phyloP scores from a whole-genome alignment of 1,284 basidiomycete genomes.

The Malassezia furfur region DNA sequence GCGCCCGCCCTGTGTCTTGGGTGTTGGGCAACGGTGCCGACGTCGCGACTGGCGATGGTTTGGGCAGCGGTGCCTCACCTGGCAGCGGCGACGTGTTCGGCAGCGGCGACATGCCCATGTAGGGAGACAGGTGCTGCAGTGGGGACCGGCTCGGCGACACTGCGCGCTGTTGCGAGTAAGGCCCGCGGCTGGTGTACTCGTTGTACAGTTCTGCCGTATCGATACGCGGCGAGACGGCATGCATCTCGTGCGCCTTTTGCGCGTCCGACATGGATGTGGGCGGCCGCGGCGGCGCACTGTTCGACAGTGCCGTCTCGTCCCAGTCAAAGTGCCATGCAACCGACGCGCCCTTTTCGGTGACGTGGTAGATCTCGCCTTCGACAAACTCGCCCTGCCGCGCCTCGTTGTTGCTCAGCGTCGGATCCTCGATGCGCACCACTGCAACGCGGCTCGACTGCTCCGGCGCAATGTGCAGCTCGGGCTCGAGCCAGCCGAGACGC shows the following conservation, averaged over 20 bases:
- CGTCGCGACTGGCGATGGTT: background rate
- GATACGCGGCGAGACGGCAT: conserved; percentile 9
- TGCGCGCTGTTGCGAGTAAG: background rate
- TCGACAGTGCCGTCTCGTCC: conserved; percentile 6
- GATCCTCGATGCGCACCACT: conserved; percentile 11
- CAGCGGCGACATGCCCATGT: conserved; percentile 1
- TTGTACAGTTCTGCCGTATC: conserved; percentile 11
- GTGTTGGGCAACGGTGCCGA: background rate
- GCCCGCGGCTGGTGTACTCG: background rate
- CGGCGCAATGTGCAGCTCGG: conserved; percentile 2
- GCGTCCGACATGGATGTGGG: conserved; percentile 15
- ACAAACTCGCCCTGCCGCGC: conserved; percentile 15
- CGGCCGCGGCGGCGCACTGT: conserved; percentile 1
- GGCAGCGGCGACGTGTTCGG: background rate
- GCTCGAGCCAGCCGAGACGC: conserved; percentile 59
- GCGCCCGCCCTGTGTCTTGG: background rate
- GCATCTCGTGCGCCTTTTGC: conserved; percentile 3
- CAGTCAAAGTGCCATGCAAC: conserved; percentile 18
- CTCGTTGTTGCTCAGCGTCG: background rate
- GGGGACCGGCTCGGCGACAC: background rate
- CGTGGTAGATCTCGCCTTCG: conserved; percentile 14
- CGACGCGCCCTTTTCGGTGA: conserved; percentile 12
- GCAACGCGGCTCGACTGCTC: conserved; percentile 9
- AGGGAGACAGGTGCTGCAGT: background rate
- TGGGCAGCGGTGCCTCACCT: background rate